phyloP scores from a whole-genome alignment of 805 yeast species.

The Candida jianshihensis region DNA sequence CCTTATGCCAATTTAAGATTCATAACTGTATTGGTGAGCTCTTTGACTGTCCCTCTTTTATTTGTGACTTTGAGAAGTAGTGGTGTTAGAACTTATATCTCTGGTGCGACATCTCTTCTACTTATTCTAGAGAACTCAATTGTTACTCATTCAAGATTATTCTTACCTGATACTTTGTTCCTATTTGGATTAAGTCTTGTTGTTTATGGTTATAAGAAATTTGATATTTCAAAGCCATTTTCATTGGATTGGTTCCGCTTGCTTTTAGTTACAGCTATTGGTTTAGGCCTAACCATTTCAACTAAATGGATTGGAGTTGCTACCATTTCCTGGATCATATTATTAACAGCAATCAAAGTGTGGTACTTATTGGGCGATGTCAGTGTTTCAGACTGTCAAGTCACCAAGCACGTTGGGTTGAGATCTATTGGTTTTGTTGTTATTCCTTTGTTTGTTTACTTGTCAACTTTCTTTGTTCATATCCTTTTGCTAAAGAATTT shows the following conservation, averaged over 20 bases:
- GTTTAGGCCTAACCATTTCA: slow-evolving; percentile 49
- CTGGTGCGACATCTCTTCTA: slow-evolving; percentile 44
- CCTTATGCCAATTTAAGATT: slow-evolving; percentile 52
- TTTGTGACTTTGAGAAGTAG: slow-evolving; percentile 49
- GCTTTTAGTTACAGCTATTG: slow-evolving; percentile 40
- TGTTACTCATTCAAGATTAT: slow-evolving; percentile 49
- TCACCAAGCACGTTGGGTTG: slow-evolving; percentile 33
- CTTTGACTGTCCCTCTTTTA: slow-evolving; percentile 42
- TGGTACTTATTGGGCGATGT: slow-evolving; percentile 74
- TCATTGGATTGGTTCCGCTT: slow-evolving; percentile 45
- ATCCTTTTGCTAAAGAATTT: slow-evolving; percentile 36
- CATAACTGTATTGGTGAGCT: slow-evolving; percentile 50
- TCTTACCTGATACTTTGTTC: slow-evolving; percentile 39
- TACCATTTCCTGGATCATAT: slow-evolving; percentile 59
- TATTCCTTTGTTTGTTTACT: slow-evolving; percentile 54
- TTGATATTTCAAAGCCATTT: slow-evolving; percentile 40
- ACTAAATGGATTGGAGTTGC: slow-evolving; percentile 68
- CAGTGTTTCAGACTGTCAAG: slow-evolving; percentile 29
- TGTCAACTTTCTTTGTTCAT: slow-evolving; percentile 51
- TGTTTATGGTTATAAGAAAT: slow-evolving; percentile 43
- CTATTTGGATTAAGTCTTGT: slow-evolving; percentile 41
- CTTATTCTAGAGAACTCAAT: slow-evolving; percentile 57
- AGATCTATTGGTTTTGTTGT: slow-evolving; percentile 38
- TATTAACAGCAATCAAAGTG: slow-evolving; percentile 35
- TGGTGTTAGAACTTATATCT: slow-evolving; percentile 44